These are phyloP conservation scores for Colletotrichum plurivorum DNA, from an alignment of 2,329 filamentous ascomycete species.

Conservation along the genomic window DNA sequence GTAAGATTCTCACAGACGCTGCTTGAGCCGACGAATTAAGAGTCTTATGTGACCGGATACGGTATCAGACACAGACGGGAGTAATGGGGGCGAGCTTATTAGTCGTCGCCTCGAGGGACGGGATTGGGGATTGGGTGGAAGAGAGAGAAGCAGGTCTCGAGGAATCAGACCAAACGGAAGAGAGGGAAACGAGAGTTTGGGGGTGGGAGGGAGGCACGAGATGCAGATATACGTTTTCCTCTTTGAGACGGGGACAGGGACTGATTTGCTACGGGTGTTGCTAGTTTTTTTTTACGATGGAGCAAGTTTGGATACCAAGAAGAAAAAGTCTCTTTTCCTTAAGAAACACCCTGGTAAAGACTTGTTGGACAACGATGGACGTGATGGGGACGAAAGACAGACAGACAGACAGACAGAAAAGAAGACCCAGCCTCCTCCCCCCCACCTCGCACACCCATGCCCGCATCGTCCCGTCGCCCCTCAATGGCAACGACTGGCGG, in stretches of 20 bases:
- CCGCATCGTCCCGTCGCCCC: slow-evolving; percentile 38
- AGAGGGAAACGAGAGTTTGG: too few species aligned
- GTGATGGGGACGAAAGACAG: background rate
- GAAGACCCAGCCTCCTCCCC: slow-evolving; percentile 18
- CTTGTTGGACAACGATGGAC: too few species aligned
- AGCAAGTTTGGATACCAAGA: background rate
- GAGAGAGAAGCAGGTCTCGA: slow-evolving; percentile 25
- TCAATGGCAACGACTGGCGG: slow-evolving; percentile 44
- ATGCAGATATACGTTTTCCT: slow-evolving; percentile 31
- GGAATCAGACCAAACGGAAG: slow-evolving; percentile 28
- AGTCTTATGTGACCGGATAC: too few species aligned
- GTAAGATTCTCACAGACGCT: slow-evolving; percentile 17
- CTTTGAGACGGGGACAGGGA: slow-evolving; percentile 6
- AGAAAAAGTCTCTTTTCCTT: background rate
- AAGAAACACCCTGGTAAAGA: background rate
- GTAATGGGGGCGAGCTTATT: background rate
- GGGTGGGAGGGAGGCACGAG: slow-evolving; percentile 1
- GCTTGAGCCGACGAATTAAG: background rate
- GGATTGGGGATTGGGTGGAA: slow-evolving; percentile 18
- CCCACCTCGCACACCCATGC: background rate
- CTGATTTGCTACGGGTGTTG: slow-evolving; percentile 18
- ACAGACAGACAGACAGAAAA: too few species aligned
- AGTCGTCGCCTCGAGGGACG: slow-evolving; percentile 13
- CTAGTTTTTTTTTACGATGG: background rate
- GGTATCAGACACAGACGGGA: too few species aligned